These are phyloP conservation scores for Geotrichum histeridarum DNA, from an alignment of 1,139 yeast species.

Conservation along the genomic window DNA sequence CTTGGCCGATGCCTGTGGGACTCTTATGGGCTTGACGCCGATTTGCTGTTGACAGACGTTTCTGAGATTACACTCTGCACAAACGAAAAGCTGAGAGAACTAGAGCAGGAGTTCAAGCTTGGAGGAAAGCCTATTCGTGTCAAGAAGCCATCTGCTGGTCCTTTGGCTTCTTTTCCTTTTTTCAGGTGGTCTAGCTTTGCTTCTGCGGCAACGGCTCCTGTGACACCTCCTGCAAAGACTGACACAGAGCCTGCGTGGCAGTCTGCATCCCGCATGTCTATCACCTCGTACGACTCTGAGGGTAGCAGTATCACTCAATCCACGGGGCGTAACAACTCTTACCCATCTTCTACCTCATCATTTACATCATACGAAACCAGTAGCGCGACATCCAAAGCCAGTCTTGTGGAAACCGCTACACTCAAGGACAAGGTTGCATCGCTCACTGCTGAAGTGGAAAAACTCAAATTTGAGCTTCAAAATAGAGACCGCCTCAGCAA, in stretches of 20 bases:
- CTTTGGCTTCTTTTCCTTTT: conserved; percentile 9
- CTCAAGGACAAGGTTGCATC: conserved; percentile 18
- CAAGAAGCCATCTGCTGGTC: conserved; percentile 4
- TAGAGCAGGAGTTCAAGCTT: conserved; percentile 29
- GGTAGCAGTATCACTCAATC: conserved; percentile 7
- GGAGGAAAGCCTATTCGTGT: conserved; percentile 15
- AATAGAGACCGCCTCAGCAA: conserved; percentile 15
- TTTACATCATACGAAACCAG: conserved; percentile 17
- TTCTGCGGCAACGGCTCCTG: conserved; percentile 6
- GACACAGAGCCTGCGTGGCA: background rate
- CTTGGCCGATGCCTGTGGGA: conserved; percentile 52
- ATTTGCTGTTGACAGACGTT: conserved; percentile 48
- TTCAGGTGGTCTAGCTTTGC: conserved; percentile 15
- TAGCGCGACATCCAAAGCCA: conserved; percentile 3
- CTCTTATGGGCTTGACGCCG: conserved; percentile 44
- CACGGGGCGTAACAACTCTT: conserved; percentile 5
- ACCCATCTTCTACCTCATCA: conserved; percentile 16
- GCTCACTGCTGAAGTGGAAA: conserved; percentile 18
- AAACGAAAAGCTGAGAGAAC: conserved; percentile 24
- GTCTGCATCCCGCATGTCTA: conserved; percentile 12
- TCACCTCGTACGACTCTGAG: conserved; percentile 14
- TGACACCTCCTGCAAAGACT: conserved; percentile 2
- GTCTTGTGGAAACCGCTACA: background rate
- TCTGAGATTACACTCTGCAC: conserved; percentile 33
- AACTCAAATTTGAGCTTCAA: conserved; percentile 18